Evolutionary conservation across 306 rosid species (phyloP).

Genomic region (Glycine latifolia): DNA sequence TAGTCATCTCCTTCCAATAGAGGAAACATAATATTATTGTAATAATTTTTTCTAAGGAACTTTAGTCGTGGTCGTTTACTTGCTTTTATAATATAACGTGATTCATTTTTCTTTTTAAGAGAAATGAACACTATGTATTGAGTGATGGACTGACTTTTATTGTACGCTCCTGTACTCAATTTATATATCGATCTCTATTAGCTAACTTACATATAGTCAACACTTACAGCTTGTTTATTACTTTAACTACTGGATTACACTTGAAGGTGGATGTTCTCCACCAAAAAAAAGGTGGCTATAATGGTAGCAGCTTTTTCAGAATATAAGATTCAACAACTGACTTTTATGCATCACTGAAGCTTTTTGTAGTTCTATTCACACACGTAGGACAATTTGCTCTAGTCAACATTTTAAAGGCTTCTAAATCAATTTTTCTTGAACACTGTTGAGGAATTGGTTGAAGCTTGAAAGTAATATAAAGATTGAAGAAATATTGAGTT

Average conservation of each 20-base stretch:
- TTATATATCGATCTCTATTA: no score
- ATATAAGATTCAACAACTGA: neutral
- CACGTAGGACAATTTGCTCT: neutral
- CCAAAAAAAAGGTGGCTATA: constrained; percentile 1
- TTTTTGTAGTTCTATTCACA: neutral
- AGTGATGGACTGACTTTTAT: neutral
- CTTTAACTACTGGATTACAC: neutral
- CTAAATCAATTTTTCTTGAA: no score
- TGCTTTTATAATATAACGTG: neutral
- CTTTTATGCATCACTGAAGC: neutral
- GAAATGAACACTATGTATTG: neutral
- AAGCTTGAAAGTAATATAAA: neutral
- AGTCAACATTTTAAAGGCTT: neutral
- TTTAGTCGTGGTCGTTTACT: neutral
- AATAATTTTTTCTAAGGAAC: neutral
- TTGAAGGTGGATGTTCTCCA: neutral
- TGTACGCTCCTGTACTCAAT: neutral
- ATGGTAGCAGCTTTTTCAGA: neutral
- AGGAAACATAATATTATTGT: no score
- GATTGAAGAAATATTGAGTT: neutral
- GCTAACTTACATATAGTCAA: neutral
- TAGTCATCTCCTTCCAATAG: no score
- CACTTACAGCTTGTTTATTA: neutral
- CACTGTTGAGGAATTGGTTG: neutral
- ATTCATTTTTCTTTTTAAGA: neutral